phyloP scores from a whole-genome alignment of 805 yeast species.

The Saturnispora serradocipensis region DNA sequence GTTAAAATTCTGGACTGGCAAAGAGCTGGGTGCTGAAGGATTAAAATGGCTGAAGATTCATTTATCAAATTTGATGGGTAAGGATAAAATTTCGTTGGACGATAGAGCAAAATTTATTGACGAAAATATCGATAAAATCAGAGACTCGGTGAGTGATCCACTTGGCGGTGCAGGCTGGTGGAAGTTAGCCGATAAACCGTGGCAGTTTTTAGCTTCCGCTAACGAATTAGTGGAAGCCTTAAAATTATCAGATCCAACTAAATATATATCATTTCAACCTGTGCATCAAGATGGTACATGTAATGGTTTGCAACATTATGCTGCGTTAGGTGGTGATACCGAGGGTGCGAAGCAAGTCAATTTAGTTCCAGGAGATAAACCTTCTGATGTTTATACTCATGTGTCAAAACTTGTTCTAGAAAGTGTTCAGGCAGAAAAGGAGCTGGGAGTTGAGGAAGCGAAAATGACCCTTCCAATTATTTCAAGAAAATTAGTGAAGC shows the following conservation, averaged over 20 bases:
- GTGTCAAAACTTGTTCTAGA: constrained; percentile 58
- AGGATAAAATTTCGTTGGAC: constrained; percentile 59
- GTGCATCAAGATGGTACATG: constrained; percentile 86
- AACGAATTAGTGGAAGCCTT: constrained; percentile 56
- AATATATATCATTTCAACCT: constrained; percentile 61
- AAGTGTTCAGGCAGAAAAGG: constrained; percentile 46
- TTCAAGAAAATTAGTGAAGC: constrained; percentile 84
- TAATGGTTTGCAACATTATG: constrained; percentile 80
- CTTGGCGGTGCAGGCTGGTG: constrained; percentile 51
- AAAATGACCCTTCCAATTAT: constrained; percentile 49
- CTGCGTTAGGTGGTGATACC: constrained; percentile 77
- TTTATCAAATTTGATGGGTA: constrained; percentile 62
- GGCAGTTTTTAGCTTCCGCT: constrained; percentile 71
- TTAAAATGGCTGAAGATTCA: constrained; percentile 70
- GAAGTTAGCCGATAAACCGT: constrained; percentile 69
- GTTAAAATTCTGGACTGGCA: constrained; percentile 70
- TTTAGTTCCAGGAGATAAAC: constrained; percentile 58
- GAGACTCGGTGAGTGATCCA: constrained; percentile 58
- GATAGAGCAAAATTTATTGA: constrained; percentile 57
- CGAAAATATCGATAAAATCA: constrained; percentile 43
- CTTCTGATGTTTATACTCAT: constrained; percentile 67
- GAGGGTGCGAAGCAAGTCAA: constrained; percentile 81
- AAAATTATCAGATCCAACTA: constrained; percentile 52
- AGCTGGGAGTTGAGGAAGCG: constrained; percentile 46
- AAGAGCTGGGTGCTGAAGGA: constrained; percentile 54